Conservation (phyloP, 352 stramenopile species). For the Globisporangium radiosum region DNA sequence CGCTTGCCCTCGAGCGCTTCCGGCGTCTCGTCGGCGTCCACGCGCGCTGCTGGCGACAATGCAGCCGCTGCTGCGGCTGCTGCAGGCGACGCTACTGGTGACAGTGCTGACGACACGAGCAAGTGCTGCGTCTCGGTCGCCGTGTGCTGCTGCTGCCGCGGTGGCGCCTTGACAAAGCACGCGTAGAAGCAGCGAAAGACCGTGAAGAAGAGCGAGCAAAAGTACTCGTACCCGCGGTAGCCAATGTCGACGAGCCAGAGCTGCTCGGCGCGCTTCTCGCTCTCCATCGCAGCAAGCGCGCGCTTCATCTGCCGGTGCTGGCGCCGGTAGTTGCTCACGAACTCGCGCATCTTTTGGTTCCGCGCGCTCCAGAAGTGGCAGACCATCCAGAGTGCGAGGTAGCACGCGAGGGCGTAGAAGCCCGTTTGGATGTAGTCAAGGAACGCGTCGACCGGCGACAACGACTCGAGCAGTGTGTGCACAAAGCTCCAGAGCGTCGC, state of each 20-base stretch:
- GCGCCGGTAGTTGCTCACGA: slow-evolving; percentile 83
- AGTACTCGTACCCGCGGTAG: slow-evolving; percentile 71
- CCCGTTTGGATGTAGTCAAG: slow-evolving; percentile 77
- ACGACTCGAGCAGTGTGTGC: slow-evolving; percentile 41
- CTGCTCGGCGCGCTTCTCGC: slow-evolving; percentile 76
- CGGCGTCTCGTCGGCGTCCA: slow-evolving; percentile 48
- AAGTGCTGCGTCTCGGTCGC: not conserved
- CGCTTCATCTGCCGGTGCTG: slow-evolving; percentile 70
- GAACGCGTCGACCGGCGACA: slow-evolving; percentile 68
- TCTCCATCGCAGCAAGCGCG: slow-evolving; percentile 62
- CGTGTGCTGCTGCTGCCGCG: slow-evolving; percentile 13
- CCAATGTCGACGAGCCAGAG: slow-evolving; percentile 82
- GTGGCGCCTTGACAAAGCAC: slow-evolving; percentile 9
- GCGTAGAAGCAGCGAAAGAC: slow-evolving; percentile 32
- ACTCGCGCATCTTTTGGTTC: slow-evolving; percentile 84
- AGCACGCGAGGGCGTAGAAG: slow-evolving; percentile 69
- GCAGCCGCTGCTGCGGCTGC: slow-evolving; percentile 5
- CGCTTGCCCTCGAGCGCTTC: slow-evolving; percentile 60
- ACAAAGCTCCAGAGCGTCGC: slow-evolving; percentile 69
- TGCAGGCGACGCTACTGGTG: not conserved
- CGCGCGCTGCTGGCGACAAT: not conserved
- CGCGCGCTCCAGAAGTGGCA: slow-evolving; percentile 83
- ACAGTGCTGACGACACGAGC: not conserved
- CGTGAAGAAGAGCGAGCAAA: slow-evolving; percentile 57
- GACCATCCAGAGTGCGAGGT: slow-evolving; percentile 73